Base-by-base conservation (phyloP, 768 basidiomycete genomes). In the Ephemerocybe angulata region DNA sequence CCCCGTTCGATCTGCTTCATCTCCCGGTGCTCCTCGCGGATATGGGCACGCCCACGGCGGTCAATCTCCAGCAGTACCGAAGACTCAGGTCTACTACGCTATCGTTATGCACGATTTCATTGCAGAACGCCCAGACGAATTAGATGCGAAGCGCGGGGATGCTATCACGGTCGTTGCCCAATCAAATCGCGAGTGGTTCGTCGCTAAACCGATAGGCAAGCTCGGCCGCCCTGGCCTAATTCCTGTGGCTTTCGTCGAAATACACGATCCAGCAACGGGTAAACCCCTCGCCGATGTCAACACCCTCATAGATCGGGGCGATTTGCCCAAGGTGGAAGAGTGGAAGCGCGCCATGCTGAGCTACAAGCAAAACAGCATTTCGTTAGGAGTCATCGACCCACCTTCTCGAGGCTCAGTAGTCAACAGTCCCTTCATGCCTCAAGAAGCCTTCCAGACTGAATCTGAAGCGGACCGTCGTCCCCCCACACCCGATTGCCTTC, bases 181-280 rank as follows among this genome's bases (percentile, higher is more conserved):
- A 70, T 98, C 95, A n/a, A 99, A 98, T 66, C 92, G 93, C 60
- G 97, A 99, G 70, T 99, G 97, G 97, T 98, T 98, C 70, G 97
- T 99, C 46, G 97, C 97, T 25, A 99, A 99, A 72, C 93, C 96
- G 12, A 99, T 99, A 63, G 93, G 94, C 37, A 81, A 85, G 53
- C 82, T 99, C 19, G 96, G 97, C 28, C 88, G 95, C 52, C 97
- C 97, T 0, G 97, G 97, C 49, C 81, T 99, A 54, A 98, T 99
- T 55, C 97, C 97, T 5, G 95, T 93, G 50, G 86, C 96, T 1
- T 98, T 98, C 68, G 96, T 99, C 62, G 88, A 98, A 71, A 88
- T 98, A 46, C 90, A 93, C 55, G 95, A 99, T 70, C 95, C 95
- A 19, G 74, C 83, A 10, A 93, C 97, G 24, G 91, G 88, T 37